Evolutionary conservation across 2,329 filamentous ascomycete species (phyloP), one percentile per base, ranked within the genome.

Genomic region (Myrmaecium sp.): DNA sequence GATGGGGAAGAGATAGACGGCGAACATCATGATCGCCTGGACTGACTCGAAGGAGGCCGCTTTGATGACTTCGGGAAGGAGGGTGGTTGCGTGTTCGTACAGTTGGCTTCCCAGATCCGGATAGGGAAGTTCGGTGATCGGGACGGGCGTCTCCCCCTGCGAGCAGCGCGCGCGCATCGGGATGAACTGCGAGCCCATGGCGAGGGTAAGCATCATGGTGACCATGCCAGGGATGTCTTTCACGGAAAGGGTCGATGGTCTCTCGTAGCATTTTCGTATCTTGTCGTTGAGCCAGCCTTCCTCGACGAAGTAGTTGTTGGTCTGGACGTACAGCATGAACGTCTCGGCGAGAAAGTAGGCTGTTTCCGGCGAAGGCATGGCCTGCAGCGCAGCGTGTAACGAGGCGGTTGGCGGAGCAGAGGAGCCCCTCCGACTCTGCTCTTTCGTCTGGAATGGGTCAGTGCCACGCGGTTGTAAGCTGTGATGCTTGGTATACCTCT

Each of bases 1-100:
- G 0, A 69, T 49, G 0, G 66, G 64, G 5, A 69, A 44, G 2
- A 62, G 51, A 33, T 68, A 70, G 6, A 66, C 56, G 2, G 62
- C 65, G 9, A 70, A 59, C 13, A 70, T 47, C 5, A 69, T 42
- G 29, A 62, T 68, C 1, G 64, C 66, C 37, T 70, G 66, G 0
- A 69, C 64, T 33, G 65, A 68, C 35, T 67, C 59, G 7, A 69
- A 49, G 2, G 64, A 69, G 1, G 62, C 60, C 5, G 60, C 57
- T 1, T 63, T 62, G 28, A 70, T 68, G 19, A 68, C 59, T 30
- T 69, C 66, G 2, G 65, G 62, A 2, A 69, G 47, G 3, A 69
- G 46, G 34, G 58, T 62, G 14, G 58, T 60, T 0, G 65, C 64
- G 35, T 62, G 60, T 28, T 66, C 61, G 34, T 70, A 69, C 30